Evolutionary conservation across 768 basidiomycete genomes (phyloP).

Genomic region (Galerina sulciceps): DNA sequence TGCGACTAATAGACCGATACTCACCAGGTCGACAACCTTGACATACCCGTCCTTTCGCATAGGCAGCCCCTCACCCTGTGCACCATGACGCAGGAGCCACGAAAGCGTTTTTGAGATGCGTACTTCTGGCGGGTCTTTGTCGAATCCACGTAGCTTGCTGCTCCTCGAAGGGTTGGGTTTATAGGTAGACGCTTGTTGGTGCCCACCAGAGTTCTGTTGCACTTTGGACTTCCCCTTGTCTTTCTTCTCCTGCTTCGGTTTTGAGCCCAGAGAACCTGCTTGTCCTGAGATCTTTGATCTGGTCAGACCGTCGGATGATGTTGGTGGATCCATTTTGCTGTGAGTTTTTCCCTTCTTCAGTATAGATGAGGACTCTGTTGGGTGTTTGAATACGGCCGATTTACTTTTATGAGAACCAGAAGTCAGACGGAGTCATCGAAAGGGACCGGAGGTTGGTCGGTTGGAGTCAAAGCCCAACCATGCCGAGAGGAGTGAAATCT

Average conservation of each 20-base stretch:
- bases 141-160: conserved; percentile 59
- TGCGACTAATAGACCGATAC: conserved; percentile 27
- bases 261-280: not conserved
- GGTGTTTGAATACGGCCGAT: conserved; percentile 7
- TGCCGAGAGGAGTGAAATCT: not conserved
- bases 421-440: not conserved
- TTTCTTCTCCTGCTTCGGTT: conserved; percentile 1
- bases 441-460: not conserved
- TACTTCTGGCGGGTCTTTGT: conserved; percentile 68
- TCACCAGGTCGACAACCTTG: conserved; percentile 79
- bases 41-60: conserved; percentile 90
- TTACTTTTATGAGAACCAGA: conserved; percentile 1
- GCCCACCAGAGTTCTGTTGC: not conserved
- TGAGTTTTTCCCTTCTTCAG: not conserved
- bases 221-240: conserved; percentile 11
- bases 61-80: conserved; percentile 69
- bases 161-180: conserved; percentile 18
- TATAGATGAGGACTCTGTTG: not conserved
- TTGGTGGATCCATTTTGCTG: not conserved
- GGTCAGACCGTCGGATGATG: not conserved
- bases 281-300: not conserved
- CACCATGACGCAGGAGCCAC: conserved; percentile 92
- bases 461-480: not conserved
- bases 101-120: conserved; percentile 85
- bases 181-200: not conserved